A percentile compares a stretch with the other conserved stretches of the same genome.
Conservation (phyloP, 2,329 filamentous ascomycete genomes). For the Emmonsia crescens region DNA sequence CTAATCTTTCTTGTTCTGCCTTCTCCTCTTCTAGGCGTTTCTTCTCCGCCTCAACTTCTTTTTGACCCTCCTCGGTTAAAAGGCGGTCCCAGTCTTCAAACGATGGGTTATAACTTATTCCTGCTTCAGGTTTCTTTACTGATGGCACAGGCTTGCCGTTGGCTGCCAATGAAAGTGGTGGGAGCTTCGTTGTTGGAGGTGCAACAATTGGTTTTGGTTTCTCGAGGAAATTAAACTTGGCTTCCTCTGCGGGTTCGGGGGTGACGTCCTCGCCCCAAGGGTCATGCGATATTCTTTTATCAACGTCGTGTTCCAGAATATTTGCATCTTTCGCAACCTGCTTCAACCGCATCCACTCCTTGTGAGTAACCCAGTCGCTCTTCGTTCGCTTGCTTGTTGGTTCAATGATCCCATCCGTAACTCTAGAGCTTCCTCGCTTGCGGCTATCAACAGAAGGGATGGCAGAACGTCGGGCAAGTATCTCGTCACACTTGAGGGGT, state of each 20-base stretch:
- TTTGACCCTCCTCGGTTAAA: slow-evolving; percentile 61
- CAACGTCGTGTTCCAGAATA: slow-evolving; percentile 44
- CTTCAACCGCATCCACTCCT: slow-evolving; percentile 69
- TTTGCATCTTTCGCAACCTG: slow-evolving; percentile 61
- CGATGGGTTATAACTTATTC: slow-evolving; percentile 84
- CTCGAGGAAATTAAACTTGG: slow-evolving; percentile 55
- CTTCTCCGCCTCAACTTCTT: slow-evolving; percentile 68
- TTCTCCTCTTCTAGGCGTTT: slow-evolving; percentile 58
- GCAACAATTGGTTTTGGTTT: slow-evolving; percentile 55
- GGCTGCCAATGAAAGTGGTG: slow-evolving; percentile 71
- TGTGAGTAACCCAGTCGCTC: slow-evolving; percentile 69
- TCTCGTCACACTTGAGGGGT: slow-evolving; percentile 79
- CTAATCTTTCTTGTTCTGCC: slow-evolving; percentile 55
- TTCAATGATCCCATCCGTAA: slow-evolving; percentile 61
- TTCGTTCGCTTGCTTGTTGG: slow-evolving; percentile 60
- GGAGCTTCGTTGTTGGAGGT: slow-evolving; percentile 63
- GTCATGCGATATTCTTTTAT: slow-evolving; percentile 50
- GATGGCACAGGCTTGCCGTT: slow-evolving; percentile 70
- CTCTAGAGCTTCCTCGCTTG: slow-evolving; percentile 59
- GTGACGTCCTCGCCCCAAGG: slow-evolving; percentile 55
- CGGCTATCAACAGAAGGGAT: slow-evolving; percentile 66
- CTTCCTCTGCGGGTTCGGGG: slow-evolving; percentile 34
- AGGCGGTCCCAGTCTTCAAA: slow-evolving; percentile 78
- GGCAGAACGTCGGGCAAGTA: slow-evolving; percentile 72
- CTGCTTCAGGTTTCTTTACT: slow-evolving; percentile 66